phyloP scores from a whole-genome alignment of 2,329 filamentous ascomycete species.

The Fusarium setosum region DNA sequence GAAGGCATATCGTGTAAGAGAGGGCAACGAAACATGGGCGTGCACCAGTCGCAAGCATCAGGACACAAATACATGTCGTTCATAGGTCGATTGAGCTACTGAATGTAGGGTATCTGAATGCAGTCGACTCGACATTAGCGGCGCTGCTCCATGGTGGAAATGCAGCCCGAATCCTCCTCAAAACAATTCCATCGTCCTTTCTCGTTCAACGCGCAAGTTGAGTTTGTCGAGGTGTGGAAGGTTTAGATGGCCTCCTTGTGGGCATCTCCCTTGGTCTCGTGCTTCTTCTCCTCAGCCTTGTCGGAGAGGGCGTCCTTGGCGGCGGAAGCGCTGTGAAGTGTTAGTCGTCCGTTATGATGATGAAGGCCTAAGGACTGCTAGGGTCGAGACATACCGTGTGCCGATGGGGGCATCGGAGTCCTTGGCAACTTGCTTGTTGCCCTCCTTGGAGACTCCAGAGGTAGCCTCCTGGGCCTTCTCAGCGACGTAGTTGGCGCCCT shows the following conservation, averaged over 20 bases:
- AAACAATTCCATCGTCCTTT: conserved; percentile 1
- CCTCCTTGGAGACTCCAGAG: conserved; percentile 71
- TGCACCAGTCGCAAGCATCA: neutral
- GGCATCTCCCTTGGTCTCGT: conserved; percentile 53
- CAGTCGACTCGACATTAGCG: conserved; percentile 19
- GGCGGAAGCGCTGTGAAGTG: conserved; percentile 54
- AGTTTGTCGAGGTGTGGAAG: neutral
- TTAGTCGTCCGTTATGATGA: neutral
- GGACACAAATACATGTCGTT: neutral
- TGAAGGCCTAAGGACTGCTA: neutral
- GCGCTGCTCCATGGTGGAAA: neutral
- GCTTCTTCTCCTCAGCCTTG: conserved; percentile 57
- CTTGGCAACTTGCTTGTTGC: conserved; percentile 77
- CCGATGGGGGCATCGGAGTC: conserved; percentile 62
- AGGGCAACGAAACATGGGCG: neutral
- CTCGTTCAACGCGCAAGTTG: neutral
- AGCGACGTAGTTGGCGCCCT: conserved; percentile 74
- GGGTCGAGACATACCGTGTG: conserved; percentile 59
- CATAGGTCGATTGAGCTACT: conserved; percentile 33
- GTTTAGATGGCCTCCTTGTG: conserved; percentile 56
- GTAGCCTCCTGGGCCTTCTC: conserved; percentile 70
- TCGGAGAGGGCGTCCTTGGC: conserved; percentile 61
- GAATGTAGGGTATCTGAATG: conserved; percentile 41
- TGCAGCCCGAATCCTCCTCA: conserved; percentile 13
- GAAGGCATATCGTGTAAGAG: neutral